Evolutionary conservation across 768 basidiomycete species (phyloP).

Genomic region (Russula sp.): DNA sequence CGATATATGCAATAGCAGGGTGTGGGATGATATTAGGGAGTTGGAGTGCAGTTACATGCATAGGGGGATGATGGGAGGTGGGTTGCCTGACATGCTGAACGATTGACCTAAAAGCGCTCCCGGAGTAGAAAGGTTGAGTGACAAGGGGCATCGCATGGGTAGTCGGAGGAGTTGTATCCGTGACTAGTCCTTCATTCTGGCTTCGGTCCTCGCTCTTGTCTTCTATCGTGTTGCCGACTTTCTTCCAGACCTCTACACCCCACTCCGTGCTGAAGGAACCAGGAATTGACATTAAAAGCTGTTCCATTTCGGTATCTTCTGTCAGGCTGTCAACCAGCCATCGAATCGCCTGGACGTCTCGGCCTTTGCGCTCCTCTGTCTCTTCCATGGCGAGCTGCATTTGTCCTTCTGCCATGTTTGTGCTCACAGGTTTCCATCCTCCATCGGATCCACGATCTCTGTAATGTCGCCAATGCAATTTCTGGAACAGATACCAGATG

Average conservation of each 20-base stretch:
- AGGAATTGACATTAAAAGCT: neutral
- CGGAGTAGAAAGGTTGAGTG: too few species aligned
- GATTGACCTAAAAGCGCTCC: too few species aligned
- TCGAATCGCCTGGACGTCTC: neutral
- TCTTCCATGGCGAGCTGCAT: neutral
- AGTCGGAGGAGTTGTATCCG: too few species aligned
- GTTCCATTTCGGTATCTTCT: constrained; percentile 1
- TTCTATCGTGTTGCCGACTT: neutral
- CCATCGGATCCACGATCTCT: too few species aligned
- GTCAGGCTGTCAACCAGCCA: neutral
- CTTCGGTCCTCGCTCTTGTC: too few species aligned
- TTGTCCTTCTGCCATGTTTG: too few species aligned
- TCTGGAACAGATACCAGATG: too few species aligned
- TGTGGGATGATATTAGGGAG: neutral
- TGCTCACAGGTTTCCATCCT: too few species aligned
- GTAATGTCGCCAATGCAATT: too few species aligned
- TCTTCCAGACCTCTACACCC: neutral
- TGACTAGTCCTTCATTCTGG: too few species aligned
- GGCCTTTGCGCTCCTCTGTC: neutral
- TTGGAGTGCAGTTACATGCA: neutral
- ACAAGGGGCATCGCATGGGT: too few species aligned
- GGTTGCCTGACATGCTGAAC: too few species aligned
- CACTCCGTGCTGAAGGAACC: neutral
- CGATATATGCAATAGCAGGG: neutral
- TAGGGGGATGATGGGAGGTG: neutral